Evolutionary conservation across 495 filamentous ascomycete genomes (phyloP), one percentile per base, ranked within the genome.

Genomic region (Corynascus novoguineensis): DNA sequence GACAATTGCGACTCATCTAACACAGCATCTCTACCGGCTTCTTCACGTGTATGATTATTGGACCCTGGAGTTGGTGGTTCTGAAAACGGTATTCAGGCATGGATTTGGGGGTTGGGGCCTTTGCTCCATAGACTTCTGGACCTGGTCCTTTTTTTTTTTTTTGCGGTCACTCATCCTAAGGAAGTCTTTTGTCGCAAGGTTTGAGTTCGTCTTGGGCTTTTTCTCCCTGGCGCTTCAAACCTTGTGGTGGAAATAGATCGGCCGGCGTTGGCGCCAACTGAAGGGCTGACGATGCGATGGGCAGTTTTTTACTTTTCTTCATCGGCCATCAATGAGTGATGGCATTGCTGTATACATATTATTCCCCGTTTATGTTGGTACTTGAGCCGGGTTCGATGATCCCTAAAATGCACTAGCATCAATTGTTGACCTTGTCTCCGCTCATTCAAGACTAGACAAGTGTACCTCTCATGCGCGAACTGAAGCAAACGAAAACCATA

Each of bases 41-140:
- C 14, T 15, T 55, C 29, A 27, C 40, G 3, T 55, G 52, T 47
- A 55, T 28, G 52, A 46, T 6, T 46, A 46, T 35, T 25, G 29
- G 24, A 10, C 11, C 12, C 29, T 24, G 51, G 51, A 32, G 41
- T 27, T 46, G 40, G 41, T 37, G 38, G 52, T 6, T 28, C 14
- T 14, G 52, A 47, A 47, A 54, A 37, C 21, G 50, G n/a, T 21
- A n/a, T 28, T n/a, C 0, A 31, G 38, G 34, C 21, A 14, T 32
- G 38, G n/a, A 12, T 34, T 31, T 25, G 31, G 38, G 14, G 31
- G 24, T 6, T 40, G 40, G 11, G 3, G 29, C 17, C 19, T 15
- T 45, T 11, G 31, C 22, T 46, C 37, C 49, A 17, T 35, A 19
- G 31, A 46, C 15, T 22, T 55, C n/a, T 11, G 52, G 52, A 37